phyloP scores from a whole-genome alignment of 2,329 filamentous ascomycete genomes.

The Akanthomyces dipterigenus region DNA sequence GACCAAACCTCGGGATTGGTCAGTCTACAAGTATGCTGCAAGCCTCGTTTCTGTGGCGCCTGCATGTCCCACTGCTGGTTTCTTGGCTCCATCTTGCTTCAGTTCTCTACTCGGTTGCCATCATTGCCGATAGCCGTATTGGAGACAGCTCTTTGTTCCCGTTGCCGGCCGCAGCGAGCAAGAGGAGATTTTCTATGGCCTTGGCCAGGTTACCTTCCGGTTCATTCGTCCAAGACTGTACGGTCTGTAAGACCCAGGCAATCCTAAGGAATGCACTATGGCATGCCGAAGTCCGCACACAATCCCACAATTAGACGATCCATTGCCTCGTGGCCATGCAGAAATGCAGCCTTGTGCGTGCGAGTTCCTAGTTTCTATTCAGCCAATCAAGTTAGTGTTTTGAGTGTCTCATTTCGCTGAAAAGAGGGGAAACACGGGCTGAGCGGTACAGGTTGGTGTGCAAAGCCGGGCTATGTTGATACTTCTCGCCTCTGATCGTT shows the following conservation, averaged over 20 bases:
- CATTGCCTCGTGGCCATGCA: slow-evolving; percentile 6
- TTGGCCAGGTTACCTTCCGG: background rate
- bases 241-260: background rate
- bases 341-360: slow-evolving; percentile 4
- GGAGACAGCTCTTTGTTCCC: background rate
- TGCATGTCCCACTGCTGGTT: background rate
- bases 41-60: slow-evolving; percentile 2
- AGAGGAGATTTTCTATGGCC: background rate
- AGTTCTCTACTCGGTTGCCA: background rate
- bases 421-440: slow-evolving; percentile 4
- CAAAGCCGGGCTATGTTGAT: background rate
- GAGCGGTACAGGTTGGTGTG: background rate
- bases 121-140: background rate
- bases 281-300: slow-evolving; percentile 11
- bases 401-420: background rate
- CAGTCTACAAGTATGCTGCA: background rate
- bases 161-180: background rate
- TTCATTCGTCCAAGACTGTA: background rate
- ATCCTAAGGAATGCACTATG: background rate
- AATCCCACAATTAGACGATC: background rate
- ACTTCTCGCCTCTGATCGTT: too few species aligned
- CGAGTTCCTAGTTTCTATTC: slow-evolving; percentile 9
- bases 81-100: background rate
- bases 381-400: background rate
- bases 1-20: background rate